phyloP scores from a whole-genome alignment of 73 alveolate genomes.

The Stentor roeselii region DNA sequence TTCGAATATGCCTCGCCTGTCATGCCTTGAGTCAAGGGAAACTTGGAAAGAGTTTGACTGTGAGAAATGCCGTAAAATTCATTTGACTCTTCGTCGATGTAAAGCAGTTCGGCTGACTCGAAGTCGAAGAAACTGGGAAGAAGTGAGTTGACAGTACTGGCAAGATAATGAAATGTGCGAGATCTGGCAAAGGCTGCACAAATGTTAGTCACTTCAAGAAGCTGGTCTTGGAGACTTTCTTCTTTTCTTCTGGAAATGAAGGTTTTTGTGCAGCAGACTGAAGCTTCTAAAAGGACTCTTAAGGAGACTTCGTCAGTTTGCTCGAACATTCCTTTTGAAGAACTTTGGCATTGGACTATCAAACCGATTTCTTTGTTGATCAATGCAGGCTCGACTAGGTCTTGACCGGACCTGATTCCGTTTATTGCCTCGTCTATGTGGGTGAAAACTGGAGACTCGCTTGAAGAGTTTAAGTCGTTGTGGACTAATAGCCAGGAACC shows the following conservation, averaged over 20 bases:
- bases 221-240: conserved; percentile 6
- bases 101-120: not conserved
- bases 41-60: not conserved
- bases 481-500: not conserved
- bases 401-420: conserved; percentile 1
- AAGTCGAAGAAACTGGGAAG: conserved; percentile 5
- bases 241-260: not conserved
- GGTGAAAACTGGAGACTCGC: not conserved
- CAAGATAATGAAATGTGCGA: not conserved
- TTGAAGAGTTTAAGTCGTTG: not conserved
- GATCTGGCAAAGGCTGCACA: conserved; percentile 15
- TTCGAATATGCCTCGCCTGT: conserved; percentile 1
- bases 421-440: not conserved
- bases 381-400: not conserved
- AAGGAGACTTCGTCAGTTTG: not conserved
- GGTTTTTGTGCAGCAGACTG: not conserved
- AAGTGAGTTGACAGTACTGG: not conserved
- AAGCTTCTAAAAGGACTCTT: not conserved
- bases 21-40: not conserved
- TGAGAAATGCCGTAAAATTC: not conserved
- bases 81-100: not conserved
- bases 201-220: not conserved
- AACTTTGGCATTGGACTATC: conserved; percentile 10
- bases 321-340: conserved; percentile 3
- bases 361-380: not conserved